These are phyloP conservation scores for Perkinsela sp. DNA, from an alignment of 208 protist genomes.

Conservation along the genomic window DNA sequence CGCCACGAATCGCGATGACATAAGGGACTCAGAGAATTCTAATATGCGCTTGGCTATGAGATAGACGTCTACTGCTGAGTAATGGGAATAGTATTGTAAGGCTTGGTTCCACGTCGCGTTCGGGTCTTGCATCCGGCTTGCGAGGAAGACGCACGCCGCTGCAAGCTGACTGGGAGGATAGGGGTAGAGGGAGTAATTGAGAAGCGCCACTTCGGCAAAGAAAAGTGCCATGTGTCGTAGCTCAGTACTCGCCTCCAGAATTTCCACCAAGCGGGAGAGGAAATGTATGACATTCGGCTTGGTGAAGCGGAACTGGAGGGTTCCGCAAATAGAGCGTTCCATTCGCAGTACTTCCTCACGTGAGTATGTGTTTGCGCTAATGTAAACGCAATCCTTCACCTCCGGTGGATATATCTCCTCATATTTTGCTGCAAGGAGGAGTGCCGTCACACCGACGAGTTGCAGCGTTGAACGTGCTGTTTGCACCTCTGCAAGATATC, in stretches of 20 bases:
- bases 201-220: not conserved
- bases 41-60: conserved; percentile 24
- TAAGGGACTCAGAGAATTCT: conserved; percentile 31
- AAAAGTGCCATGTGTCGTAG: not conserved
- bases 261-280: conserved; percentile 27
- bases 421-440: conserved; percentile 69
- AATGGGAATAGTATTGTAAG: conserved; percentile 4
- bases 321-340: conserved; percentile 45
- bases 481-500: conserved; percentile 45
- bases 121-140: conserved; percentile 2
- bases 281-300: conserved; percentile 53
- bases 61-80: conserved; percentile 3
- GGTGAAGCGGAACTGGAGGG: conserved; percentile 53
- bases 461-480: conserved; percentile 67
- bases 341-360: conserved; percentile 59
- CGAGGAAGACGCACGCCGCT: conserved; percentile 6
- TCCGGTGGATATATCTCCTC: conserved; percentile 76
- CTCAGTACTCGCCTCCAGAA: conserved; percentile 12
- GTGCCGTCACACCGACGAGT: conserved; percentile 69
- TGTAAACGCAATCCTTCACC: conserved; percentile 73
- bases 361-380: conserved; percentile 70
- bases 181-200: not conserved
- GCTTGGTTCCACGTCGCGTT: not conserved
- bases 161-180: conserved; percentile 1
- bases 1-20: conserved; percentile 47